A percentile compares a stretch with the other conserved stretches of the same genome.
phyloP scores from a whole-genome alignment of 2,329 filamentous ascomycete species.

The Blumeria hordei region DNA sequence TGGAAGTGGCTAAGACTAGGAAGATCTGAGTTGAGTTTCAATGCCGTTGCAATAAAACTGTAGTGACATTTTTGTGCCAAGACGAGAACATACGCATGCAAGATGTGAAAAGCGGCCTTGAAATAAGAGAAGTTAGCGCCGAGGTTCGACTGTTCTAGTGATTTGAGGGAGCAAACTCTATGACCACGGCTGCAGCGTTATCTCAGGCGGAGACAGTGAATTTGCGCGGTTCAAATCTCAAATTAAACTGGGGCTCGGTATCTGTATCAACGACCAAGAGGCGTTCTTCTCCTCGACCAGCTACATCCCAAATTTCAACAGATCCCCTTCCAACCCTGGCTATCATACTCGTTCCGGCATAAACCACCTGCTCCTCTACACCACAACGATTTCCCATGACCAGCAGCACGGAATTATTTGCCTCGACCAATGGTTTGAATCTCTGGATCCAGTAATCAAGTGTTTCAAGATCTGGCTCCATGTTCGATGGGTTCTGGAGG shows the following conservation, averaged over 20 bases:
- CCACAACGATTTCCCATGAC: constrained; percentile 1
- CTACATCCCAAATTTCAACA: background rate
- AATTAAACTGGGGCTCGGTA: background rate
- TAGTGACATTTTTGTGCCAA: no score
- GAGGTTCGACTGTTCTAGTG: no score
- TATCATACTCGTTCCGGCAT: background rate
- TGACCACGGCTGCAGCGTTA: no score
- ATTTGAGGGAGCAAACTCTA: no score
- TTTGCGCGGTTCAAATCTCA: background rate
- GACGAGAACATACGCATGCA: no score
- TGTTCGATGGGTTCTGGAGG: background rate
- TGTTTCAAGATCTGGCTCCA: background rate
- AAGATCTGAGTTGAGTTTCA: no score
- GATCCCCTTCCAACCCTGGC: background rate
- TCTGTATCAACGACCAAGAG: constrained; percentile 1
- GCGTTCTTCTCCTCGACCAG: background rate
- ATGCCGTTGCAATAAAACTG: no score
- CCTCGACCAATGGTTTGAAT: background rate
- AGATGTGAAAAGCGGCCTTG: no score
- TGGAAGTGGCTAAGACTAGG: no score
- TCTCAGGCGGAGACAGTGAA: background rate
- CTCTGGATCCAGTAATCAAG: background rate
- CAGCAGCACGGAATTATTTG: background rate
- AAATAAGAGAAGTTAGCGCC: no score
- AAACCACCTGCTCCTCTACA: background rate